Base-by-base conservation (phyloP, 2,329 filamentous ascomycete genomes). In the Lachnellula subtilissima region DNA sequence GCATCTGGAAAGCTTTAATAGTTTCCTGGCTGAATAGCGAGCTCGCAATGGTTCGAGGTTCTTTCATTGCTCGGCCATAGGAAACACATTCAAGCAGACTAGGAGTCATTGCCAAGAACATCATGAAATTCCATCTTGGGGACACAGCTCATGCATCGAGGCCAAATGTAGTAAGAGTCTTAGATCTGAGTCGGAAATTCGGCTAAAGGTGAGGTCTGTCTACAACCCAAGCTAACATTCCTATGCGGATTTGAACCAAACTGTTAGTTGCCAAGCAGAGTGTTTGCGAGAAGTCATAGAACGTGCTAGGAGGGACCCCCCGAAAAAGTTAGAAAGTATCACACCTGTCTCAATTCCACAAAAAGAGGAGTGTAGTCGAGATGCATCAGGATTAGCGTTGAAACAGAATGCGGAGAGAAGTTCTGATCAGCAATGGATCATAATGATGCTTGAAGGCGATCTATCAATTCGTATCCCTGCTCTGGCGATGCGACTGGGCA, bases 1-100 rank as follows among this genome's bases (percentile, higher is more conserved):
- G 57, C 53, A 17, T 53, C 63, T 50, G 56, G 58, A 45, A 40
- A 56, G 35, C 60, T 66, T 67, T 61, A 65, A 66, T 66, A 66
- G 57, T 60, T 61, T 43, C 48, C 23, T 22, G 42, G 5, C 17
- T 12, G 15, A 7, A 45, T 25, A 25, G 42, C 25, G 19, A 45
- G 22, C 40, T 48, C 22, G 17, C 47, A 36, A 51, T 35, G 39
- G 36, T 53, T 46, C 46, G 48, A 48, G 17, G 25, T 14, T 15
- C 46, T 14, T 48, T 19, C 19, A 50, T 50, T 28, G 15, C 40
- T 50, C 22, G 50, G 23, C 47, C 11, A 54, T 23, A 19, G n/a
- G 47, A 8, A 19, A 35, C 19, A 17, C 11, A 14, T 11, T 12
- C 22, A 14, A 43, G 19, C 15, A 54, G 51, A 25, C 42, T 19